Evolutionary conservation across 2,329 filamentous ascomycete genomes (phyloP).

Genomic region (Aureobasidium lini): DNA sequence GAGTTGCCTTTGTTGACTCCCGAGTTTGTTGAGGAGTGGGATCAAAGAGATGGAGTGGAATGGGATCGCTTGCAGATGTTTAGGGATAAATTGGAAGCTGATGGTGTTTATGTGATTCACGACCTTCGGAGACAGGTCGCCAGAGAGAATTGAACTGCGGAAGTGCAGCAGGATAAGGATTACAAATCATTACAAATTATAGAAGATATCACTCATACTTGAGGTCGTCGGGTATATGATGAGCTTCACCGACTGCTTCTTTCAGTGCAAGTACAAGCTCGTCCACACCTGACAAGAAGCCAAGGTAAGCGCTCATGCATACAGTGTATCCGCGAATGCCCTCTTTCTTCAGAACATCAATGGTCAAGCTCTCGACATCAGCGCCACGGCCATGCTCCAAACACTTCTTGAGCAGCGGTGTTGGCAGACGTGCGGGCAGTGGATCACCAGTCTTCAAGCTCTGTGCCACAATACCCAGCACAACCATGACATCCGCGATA

Average conservation of each 20-base stretch:
- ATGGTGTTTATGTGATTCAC: not conserved
- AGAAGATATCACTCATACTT: not conserved
- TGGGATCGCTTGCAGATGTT: not conserved
- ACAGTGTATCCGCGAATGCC: conserved; percentile 11
- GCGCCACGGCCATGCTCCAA: conserved; percentile 13
- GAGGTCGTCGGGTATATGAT: conserved; percentile 14
- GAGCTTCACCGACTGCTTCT: conserved; percentile 8
- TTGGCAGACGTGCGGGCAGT: conserved; percentile 41
- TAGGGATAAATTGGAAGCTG: not conserved
- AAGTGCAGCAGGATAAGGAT: not conserved
- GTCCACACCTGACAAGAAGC: conserved; percentile 10
- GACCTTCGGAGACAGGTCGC: no score
- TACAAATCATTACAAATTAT: not conserved
- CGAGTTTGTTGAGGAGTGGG: not conserved
- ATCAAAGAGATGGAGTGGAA: not conserved
- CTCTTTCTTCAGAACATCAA: conserved; percentile 6
- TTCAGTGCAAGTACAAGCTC: conserved; percentile 13
- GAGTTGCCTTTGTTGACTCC: not conserved
- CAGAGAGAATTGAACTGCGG: not conserved
- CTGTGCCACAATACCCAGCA: conserved; percentile 41
- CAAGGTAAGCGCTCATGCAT: conserved; percentile 13
- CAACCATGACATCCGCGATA: conserved; percentile 47
- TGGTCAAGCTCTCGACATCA: conserved; percentile 1
- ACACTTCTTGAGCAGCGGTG: conserved; percentile 34
- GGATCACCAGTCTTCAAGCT: conserved; percentile 42